These are phyloP conservation scores for Zoysia matrella DNA, from an alignment of 202 grass and related monocot species.

Conservation along the genomic window DNA sequence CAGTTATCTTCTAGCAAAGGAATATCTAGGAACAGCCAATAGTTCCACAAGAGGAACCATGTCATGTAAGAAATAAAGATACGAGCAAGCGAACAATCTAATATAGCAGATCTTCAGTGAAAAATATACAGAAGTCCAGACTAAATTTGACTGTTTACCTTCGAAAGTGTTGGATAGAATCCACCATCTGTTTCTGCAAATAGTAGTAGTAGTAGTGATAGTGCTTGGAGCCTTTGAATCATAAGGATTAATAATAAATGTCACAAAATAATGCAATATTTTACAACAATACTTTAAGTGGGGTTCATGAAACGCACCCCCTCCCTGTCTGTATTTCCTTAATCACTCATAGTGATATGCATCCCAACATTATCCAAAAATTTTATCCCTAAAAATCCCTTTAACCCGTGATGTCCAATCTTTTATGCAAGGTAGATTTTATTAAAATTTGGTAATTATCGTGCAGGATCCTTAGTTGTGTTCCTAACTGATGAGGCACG, in stretches of 20 bases:
- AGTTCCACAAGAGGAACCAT: neutral
- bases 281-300: neutral
- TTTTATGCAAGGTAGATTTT: neutral
- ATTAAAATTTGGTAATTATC: neutral
- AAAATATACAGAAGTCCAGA: slow-evolving; percentile 13
- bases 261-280: neutral
- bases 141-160: slow-evolving; percentile 45
- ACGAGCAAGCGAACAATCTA: neutral
- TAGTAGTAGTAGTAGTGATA: neutral
- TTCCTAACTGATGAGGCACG: no score
- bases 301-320: neutral
- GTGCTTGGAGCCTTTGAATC: neutral
- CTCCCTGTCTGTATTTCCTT: neutral
- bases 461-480: neutral
- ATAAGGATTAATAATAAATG: neutral
- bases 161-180: slow-evolving; percentile 57
- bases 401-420: neutral
- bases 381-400: neutral
- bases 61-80: neutral
- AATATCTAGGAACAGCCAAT: no score
- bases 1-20: no score
- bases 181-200: slow-evolving; percentile 62
- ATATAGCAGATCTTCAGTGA: neutral
- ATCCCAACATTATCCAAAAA: neutral
- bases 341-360: neutral